Base-by-base conservation (phyloP, 2,329 filamentous ascomycete genomes). In the Diaporthe citri region DNA sequence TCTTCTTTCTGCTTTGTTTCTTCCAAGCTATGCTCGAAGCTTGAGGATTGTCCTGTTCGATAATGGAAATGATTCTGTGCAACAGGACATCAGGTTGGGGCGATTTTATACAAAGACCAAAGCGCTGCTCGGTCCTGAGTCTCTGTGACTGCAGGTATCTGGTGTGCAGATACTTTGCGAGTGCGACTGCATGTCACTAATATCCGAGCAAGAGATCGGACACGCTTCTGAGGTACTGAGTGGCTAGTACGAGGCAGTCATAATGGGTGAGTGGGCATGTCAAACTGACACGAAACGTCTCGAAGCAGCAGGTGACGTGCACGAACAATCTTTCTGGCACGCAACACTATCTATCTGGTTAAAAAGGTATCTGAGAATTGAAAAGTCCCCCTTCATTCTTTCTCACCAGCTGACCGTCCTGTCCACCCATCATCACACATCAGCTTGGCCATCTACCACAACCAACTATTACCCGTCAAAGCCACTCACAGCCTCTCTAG, bases 261-360 rank as follows among this genome's bases (percentile, higher is more conserved):
- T 43, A 15, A 28, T 9, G 1, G 36, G n/a, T n/a, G 17, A 55
- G 1, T 55, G 46, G 12, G 57, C 22, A 25, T 52, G 46, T 20
- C 70, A 55, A 64, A 72, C 34, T 25, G 57, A 34, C 15, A 15
- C 25, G 36, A 34, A 55, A 72, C 70, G 15, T 39, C 10, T 34
- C 25, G 31, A n/a, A 72, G 22, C 34, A 34, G 31, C n/a, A 52
- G 36, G 20, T 34, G 20, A 31, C 4, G 4, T 12, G 4, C 48
- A 55, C 3, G 52, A 46, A 6, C 34, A 2, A 55, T 13, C 15
- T 10, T 15, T n/a, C 9, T 34, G 6, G 12, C 5, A 43, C 22
- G 34, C 46, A 52, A 43, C 28, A 28, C 51, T 20, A 34, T 57
- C 1, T 55, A 20, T 62, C 22, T 64, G 15, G n/a, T 22, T 34